phyloP scores from a whole-genome alignment of 1,284 basidiomycete genomes.

The Leccinum fuscescens region DNA sequence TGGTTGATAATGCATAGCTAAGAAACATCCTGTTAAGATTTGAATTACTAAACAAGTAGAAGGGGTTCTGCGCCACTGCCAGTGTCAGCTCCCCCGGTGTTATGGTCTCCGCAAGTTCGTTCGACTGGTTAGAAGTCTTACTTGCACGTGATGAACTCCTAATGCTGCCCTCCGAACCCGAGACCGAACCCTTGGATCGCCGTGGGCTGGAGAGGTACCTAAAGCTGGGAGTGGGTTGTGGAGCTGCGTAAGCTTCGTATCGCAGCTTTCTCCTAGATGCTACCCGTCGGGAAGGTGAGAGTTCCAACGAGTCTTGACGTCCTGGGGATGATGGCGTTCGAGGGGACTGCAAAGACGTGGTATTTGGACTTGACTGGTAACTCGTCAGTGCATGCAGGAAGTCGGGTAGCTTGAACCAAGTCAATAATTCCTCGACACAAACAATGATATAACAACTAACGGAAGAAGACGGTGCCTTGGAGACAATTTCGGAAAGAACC shows the following conservation, averaged over 20 bases:
- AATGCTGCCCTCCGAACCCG: slow-evolving; percentile 21
- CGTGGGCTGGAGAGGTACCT: slow-evolving; percentile 33
- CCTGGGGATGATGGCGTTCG: slow-evolving; percentile 17
- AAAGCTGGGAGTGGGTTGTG: slow-evolving; percentile 47
- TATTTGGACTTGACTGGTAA: slow-evolving; percentile 30
- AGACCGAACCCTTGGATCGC: slow-evolving; percentile 25
- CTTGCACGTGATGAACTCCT: slow-evolving; percentile 27
- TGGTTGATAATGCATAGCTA: too few species aligned
- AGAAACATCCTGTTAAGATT: too few species aligned
- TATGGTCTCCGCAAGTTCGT: slow-evolving; percentile 41
- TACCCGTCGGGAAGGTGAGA: slow-evolving; percentile 33
- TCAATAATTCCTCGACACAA: slow-evolving; percentile 5
- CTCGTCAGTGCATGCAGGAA: slow-evolving; percentile 51
- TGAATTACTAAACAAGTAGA: too few species aligned
- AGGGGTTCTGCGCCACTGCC: slow-evolving; percentile 33
- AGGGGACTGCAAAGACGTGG: slow-evolving; percentile 6
- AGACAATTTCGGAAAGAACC: slow-evolving; percentile 45
- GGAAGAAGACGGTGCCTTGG: slow-evolving; percentile 47
- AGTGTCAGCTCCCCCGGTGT: slow-evolving; percentile 60
- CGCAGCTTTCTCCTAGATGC: slow-evolving; percentile 50
- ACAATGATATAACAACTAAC: slow-evolving; percentile 36
- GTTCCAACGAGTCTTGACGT: slow-evolving; percentile 24
- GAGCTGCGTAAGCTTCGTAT: slow-evolving; percentile 69
- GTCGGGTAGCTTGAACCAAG: slow-evolving; percentile 58
- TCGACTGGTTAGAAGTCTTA: slow-evolving; percentile 32